phyloP scores from a whole-genome alignment of 345 rosid genomes.

The Erysimum cheiranthoides region DNA sequence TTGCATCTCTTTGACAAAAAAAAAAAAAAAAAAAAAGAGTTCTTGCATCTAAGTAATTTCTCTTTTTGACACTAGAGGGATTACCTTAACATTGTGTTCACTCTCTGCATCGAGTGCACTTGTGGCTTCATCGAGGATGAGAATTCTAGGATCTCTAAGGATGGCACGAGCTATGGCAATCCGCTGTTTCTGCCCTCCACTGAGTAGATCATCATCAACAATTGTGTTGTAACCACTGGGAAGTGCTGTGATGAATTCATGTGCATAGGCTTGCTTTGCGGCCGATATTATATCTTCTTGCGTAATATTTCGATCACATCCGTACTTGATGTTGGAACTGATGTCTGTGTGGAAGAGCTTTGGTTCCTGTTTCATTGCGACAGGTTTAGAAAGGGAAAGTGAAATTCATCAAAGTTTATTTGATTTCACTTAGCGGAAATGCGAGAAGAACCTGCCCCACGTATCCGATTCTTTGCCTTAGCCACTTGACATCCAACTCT shows the following conservation, averaged over 20 bases:
- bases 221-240: conserved; percentile 86
- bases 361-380: conserved; percentile 67
- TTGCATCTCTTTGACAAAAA: too few relatives aligned
- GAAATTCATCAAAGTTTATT: conserved; percentile 9
- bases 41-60: conserved; percentile 10
- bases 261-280: conserved; percentile 92
- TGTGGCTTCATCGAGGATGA: conserved; percentile 97
- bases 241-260: conserved; percentile 82
- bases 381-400: conserved; percentile 17
- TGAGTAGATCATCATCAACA: conserved; percentile 94
- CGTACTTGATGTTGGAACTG: conserved; percentile 86
- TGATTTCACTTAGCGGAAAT: conserved; percentile 13
- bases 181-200: conserved; percentile 98
- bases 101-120: conserved; percentile 98
- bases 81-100: conserved; percentile 86
- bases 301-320: conserved; percentile 65
- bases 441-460: conserved; percentile 80
- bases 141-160: conserved; percentile 87
- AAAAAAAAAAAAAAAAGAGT: conserved; percentile 25
- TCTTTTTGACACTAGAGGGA: conserved; percentile 8
- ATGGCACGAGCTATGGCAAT: conserved; percentile 97
- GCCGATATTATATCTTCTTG: conserved; percentile 90
- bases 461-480: conserved; percentile 83
- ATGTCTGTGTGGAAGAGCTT: conserved; percentile 92
- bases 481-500: conserved; percentile 89